These are phyloP conservation scores for Lactarius akahatsu DNA, from an alignment of 768 basidiomycete genomes.

Conservation along the genomic window DNA sequence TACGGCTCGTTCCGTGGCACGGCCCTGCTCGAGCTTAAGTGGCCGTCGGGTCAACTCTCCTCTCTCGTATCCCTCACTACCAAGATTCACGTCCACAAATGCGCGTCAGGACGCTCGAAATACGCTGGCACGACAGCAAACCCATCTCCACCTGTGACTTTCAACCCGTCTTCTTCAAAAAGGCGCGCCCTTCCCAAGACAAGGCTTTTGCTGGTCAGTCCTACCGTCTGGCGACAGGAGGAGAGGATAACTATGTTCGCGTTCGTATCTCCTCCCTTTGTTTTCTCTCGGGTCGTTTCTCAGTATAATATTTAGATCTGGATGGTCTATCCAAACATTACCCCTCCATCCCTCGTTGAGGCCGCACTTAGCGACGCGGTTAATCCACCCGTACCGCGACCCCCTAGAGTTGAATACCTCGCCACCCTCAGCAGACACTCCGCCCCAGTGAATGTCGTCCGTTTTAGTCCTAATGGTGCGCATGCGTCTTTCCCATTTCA, in stretches of 20 bases:
- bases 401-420: conserved; percentile 93
- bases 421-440: conserved; percentile 92
- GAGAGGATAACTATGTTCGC: conserved; percentile 95
- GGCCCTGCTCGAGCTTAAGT: conserved; percentile 2
- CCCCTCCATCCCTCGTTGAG: conserved; percentile 57
- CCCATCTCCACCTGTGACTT: conserved; percentile 98
- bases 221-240: conserved; percentile 93
- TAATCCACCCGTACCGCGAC: conserved; percentile 44
- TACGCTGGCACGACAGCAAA: conserved; percentile 94
- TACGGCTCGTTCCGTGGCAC: conserved; percentile 8
- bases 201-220: conserved; percentile 62
- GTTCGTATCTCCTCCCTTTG: conserved; percentile 50
- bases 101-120: conserved; percentile 89
- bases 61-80: conserved; percentile 1
- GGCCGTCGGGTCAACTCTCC: background rate
- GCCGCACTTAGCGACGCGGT: conserved; percentile 38
- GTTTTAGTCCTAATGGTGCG: conserved; percentile 92
- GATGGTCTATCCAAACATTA: conserved; percentile 92
- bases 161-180: conserved; percentile 80
- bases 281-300: background rate
- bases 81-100: conserved; percentile 41
- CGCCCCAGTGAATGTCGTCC: conserved; percentile 92
- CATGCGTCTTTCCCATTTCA: conserved; percentile 18
- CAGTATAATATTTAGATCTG: conserved; percentile 57
- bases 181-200: conserved; percentile 64